Conservation (phyloP, 1,284 basidiomycete species). For the Leucoagaricus sp. region DNA sequence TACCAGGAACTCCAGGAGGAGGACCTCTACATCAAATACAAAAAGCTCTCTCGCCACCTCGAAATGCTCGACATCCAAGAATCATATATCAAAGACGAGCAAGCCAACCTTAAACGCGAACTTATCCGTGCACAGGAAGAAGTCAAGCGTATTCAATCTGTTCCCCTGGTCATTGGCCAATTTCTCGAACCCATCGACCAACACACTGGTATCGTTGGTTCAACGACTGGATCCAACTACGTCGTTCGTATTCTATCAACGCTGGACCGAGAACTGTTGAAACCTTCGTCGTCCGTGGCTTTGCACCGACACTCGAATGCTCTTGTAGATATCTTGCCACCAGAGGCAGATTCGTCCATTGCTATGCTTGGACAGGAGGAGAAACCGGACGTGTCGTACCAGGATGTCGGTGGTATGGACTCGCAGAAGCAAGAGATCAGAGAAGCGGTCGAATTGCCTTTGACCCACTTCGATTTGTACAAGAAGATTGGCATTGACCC, state of each 20-base stretch:
- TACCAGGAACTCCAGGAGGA: slow-evolving; percentile 88
- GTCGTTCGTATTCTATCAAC: slow-evolving; percentile 98
- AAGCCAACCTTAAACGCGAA: slow-evolving; percentile 96
- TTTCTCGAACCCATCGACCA: slow-evolving; percentile 99
- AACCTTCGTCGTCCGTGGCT: slow-evolving; percentile 96
- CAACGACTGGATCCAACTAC: slow-evolving; percentile 98
- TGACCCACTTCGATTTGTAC: slow-evolving; percentile 97
- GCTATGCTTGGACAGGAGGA: slow-evolving; percentile 93
- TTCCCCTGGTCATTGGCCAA: slow-evolving; percentile 99
- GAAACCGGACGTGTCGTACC: slow-evolving; percentile 89
- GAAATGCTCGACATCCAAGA: slow-evolving; percentile 96
- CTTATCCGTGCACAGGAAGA: slow-evolving; percentile 98
- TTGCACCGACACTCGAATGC: slow-evolving; percentile 99
- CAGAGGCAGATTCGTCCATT: slow-evolving; percentile 98
- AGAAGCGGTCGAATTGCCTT: slow-evolving; percentile 97
- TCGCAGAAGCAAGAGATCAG: slow-evolving; percentile 99
- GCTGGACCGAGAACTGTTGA: slow-evolving; percentile 95
- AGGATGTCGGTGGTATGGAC: slow-evolving; percentile 97
- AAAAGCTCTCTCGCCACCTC: slow-evolving; percentile 89
- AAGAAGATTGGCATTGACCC: slow-evolving; percentile 99
- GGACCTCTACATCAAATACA: slow-evolving; percentile 94
- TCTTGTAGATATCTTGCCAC: slow-evolving; percentile 96
- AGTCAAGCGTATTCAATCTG: slow-evolving; percentile 98
- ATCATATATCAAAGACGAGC: slow-evolving; percentile 99
- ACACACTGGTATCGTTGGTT: slow-evolving; percentile 96